Evolutionary conservation across 352 stramenopile species (phyloP).

Genomic region (Elongisporangium prolatum): DNA sequence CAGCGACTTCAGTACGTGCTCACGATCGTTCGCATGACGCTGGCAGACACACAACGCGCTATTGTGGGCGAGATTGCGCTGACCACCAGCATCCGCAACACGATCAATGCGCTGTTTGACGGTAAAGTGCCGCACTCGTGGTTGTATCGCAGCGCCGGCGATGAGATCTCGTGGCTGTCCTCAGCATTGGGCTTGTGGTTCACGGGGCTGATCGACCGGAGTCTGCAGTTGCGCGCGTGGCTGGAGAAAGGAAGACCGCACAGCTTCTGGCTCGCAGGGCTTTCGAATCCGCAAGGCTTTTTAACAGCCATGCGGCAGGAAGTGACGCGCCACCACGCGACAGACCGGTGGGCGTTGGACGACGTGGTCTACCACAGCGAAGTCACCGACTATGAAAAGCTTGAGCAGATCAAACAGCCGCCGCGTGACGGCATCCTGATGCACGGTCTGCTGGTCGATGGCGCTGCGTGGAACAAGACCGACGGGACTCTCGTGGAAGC

Average conservation of each 20-base stretch:
- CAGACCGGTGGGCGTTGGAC: constrained; percentile 73
- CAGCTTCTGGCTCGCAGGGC: constrained; percentile 75
- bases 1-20: constrained; percentile 61
- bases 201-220: constrained; percentile 50
- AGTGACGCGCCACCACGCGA: constrained; percentile 57
- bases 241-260: constrained; percentile 51
- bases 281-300: constrained; percentile 74
- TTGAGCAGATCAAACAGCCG: constrained; percentile 73
- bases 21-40: constrained; percentile 38
- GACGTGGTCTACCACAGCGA: constrained; percentile 79
- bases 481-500: constrained; percentile 74
- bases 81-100: constrained; percentile 39
- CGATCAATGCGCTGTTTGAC: constrained; percentile 68
- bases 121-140: constrained; percentile 57
- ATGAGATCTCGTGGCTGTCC: constrained; percentile 74
- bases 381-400: constrained; percentile 74
- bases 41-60: constrained; percentile 48
- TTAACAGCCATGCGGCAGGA: constrained; percentile 79
- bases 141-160: constrained; percentile 31
- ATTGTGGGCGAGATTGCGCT: constrained; percentile 61
- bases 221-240: constrained; percentile 56
- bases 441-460: constrained; percentile 68
- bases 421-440: constrained; percentile 72
- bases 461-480: constrained; percentile 63
- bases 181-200: constrained; percentile 67